phyloP scores from a whole-genome alignment of 495 filamentous ascomycete genomes.

The Neurospora tetraspora region DNA sequence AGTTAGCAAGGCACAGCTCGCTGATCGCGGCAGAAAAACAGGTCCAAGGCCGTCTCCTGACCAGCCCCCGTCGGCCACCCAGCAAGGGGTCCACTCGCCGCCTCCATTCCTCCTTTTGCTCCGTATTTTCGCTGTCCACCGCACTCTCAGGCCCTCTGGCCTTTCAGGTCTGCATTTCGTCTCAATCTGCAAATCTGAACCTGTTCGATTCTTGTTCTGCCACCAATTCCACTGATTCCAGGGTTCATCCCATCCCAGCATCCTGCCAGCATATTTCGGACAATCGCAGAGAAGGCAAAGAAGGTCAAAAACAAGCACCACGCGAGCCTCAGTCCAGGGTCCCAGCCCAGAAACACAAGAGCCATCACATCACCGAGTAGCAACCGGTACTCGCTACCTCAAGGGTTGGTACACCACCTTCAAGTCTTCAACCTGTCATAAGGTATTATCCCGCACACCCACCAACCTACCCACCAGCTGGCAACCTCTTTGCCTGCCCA shows the following conservation, averaged over 20 bases:
- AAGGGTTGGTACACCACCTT: not conserved
- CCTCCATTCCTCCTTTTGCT: not conserved
- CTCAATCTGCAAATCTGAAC: constrained; percentile 3
- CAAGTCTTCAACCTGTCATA: not conserved
- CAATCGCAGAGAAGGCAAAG: not conserved
- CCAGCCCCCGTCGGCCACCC: constrained; percentile 8
- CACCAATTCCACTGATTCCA: not conserved
- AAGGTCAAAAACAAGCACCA: not conserved
- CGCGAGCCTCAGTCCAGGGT: not conserved
- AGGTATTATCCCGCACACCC: not conserved
- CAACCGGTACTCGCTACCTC: not conserved
- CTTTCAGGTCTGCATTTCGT: not conserved
- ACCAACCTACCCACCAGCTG: not conserved
- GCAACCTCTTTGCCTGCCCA: not conserved
- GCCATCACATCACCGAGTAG: not conserved
- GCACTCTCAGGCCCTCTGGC: not conserved
- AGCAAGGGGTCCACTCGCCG: constrained; percentile 1
- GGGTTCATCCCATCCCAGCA: not conserved
- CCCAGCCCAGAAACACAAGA: not conserved
- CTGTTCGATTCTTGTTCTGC: not conserved
- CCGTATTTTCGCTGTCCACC: not conserved
- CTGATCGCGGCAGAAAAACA: constrained; percentile 26
- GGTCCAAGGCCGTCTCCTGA: constrained; percentile 15
- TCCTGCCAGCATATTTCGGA: not conserved
- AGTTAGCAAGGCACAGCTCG: constrained; percentile 18